Conservation (phyloP, 2,329 filamentous ascomycete species). For the Neofusicoccum kwambonambiense region DNA sequence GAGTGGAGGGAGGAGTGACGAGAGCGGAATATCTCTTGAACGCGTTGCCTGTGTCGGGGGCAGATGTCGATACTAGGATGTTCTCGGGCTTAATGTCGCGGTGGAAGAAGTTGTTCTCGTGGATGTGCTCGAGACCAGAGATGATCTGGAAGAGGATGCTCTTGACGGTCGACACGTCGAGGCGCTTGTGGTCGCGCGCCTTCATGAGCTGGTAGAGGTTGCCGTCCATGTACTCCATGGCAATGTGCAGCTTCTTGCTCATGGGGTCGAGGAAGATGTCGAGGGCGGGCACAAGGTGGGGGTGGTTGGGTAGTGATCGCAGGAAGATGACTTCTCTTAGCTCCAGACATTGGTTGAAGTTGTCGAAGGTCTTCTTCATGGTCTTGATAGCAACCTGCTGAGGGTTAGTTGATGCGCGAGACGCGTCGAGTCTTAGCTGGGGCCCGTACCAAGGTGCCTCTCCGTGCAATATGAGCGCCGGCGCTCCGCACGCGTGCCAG, state of each 20-base stretch:
- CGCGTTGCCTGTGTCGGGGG: constrained; percentile 75
- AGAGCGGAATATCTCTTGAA: constrained; percentile 92
- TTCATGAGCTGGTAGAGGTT: constrained; percentile 99
- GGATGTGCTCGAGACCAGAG: constrained; percentile 93
- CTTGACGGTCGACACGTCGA: constrained; percentile 91
- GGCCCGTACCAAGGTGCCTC: constrained; percentile 82
- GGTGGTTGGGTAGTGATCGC: constrained; percentile 80
- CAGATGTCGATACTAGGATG: constrained; percentile 91
- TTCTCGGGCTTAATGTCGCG: constrained; percentile 99
- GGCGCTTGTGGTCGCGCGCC: constrained; percentile 87
- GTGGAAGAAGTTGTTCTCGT: constrained; percentile 96
- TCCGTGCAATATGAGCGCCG: constrained; percentile 81
- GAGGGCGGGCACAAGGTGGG: constrained; percentile 91
- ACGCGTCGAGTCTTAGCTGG: background rate
- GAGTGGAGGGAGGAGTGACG: constrained; percentile 92
- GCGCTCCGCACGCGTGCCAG: constrained; percentile 88
- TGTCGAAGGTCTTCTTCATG: constrained; percentile 99
- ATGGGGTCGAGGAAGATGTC: constrained; percentile 98
- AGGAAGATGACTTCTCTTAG: constrained; percentile 96
- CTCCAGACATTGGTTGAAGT: constrained; percentile 84
- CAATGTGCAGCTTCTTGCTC: constrained; percentile 94
- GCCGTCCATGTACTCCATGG: constrained; percentile 99
- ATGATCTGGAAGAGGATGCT: constrained; percentile 98
- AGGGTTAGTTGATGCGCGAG: background rate
- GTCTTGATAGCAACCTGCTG: constrained; percentile 94